Percentiles rank a stretch among this genome's conserved stretches.
These are phyloP conservation scores for Neonectria coccinea DNA, from an alignment of 2,329 filamentous ascomycete species.

Conservation along the genomic window DNA sequence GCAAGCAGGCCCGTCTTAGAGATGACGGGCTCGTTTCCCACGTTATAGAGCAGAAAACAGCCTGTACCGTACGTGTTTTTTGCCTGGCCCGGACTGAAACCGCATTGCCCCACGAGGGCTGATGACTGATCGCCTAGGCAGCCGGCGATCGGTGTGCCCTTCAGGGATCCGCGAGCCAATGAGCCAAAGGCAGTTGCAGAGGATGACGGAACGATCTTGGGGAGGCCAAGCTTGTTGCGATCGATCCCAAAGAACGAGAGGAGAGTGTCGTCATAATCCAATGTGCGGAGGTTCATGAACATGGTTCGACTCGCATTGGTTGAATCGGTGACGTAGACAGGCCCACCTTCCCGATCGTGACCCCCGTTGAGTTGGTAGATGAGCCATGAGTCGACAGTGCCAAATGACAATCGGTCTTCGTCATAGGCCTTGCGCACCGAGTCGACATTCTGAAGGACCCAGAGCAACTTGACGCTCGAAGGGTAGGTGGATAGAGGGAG, in stretches of 20 bases:
- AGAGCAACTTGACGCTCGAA: conserved; percentile 85
- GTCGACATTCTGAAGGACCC: conserved; percentile 79
- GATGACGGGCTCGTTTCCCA: conserved; percentile 85
- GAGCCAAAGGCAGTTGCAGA: conserved; percentile 78
- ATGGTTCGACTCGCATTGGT: conserved; percentile 92
- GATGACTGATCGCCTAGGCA: conserved; percentile 90
- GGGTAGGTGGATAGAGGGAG: conserved; percentile 90
- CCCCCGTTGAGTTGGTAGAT: conserved; percentile 87
- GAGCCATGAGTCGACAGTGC: conserved; percentile 90
- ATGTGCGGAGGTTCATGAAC: conserved; percentile 90
- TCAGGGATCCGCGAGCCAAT: conserved; percentile 72
- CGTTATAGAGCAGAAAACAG: conserved; percentile 90
- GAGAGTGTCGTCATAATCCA: conserved; percentile 82
- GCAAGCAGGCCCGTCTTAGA: conserved; percentile 85
- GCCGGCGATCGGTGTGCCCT: conserved; percentile 81
- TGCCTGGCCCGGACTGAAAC: conserved; percentile 82
- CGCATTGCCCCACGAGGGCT: conserved; percentile 86
- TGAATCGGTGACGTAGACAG: conserved; percentile 83
- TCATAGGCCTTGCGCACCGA: conserved; percentile 81
- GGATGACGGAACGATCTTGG: conserved; percentile 86
- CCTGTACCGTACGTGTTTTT: conserved; percentile 95
- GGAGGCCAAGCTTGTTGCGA: conserved; percentile 75
- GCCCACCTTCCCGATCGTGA: conserved; percentile 62
- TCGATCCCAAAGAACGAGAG: conserved; percentile 83
- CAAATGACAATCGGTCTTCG: conserved; percentile 80